Conservation (phyloP, 768 basidiomycete genomes). For the Leucocoprinus birnbaumii region DNA sequence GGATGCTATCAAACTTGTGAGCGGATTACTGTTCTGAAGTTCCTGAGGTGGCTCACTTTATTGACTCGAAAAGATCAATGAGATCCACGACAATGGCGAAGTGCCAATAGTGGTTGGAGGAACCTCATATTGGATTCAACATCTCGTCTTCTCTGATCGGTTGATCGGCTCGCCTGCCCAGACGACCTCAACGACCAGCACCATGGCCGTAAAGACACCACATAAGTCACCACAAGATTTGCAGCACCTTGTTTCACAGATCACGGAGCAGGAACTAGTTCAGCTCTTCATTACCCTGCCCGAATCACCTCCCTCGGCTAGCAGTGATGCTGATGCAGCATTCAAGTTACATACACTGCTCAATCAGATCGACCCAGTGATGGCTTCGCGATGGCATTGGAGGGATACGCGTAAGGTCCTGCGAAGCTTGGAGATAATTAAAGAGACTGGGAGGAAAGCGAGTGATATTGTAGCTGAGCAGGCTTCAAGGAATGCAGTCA, state of each 20-base stretch:
- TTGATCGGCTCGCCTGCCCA: conserved; percentile 30
- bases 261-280: conserved; percentile 45
- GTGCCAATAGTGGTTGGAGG: conserved; percentile 94
- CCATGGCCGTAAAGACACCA: neutral
- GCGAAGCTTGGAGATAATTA: conserved; percentile 74
- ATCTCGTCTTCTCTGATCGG: conserved; percentile 86
- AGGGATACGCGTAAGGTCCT: conserved; percentile 88
- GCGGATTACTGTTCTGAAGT: conserved; percentile 23
- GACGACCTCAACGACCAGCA: neutral
- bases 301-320: conserved; percentile 53
- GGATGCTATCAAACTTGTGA: conserved; percentile 75
- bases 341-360: conserved; percentile 69
- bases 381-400: conserved; percentile 95
- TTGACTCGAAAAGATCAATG: conserved; percentile 57
- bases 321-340: conserved; percentile 50
- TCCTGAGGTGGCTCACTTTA: neutral
- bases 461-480: conserved; percentile 73
- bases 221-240: conserved; percentile 17
- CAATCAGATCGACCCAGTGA: conserved; percentile 60
- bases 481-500: conserved; percentile 31
- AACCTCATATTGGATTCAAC: conserved; percentile 97
- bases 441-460: conserved; percentile 58
- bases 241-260: conserved; percentile 16
- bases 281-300: conserved; percentile 58
- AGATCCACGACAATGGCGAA: conserved; percentile 57